Evolutionary conservation across 495 filamentous ascomycete species (phyloP), one percentile per base, ranked within the genome.

Genomic region (Tetracladium marchalianum): DNA sequence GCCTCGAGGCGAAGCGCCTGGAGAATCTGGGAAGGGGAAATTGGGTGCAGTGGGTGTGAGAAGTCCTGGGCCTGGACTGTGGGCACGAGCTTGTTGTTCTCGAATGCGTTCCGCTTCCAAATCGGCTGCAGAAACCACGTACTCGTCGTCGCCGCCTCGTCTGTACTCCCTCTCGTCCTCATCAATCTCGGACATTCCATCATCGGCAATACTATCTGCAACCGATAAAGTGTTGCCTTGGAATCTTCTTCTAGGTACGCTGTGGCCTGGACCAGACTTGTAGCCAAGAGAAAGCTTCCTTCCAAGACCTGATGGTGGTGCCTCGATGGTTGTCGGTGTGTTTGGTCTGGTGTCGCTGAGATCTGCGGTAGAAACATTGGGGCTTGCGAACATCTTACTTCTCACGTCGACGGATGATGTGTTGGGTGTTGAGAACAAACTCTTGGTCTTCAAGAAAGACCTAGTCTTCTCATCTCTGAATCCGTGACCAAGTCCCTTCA

Each of bases 211-310:
- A 27, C 22, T 27, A 7, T 27, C 22, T 27, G 22, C 22, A 7
- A 27, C 22, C 22, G 22, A 27, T 3, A 27, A 7, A 27, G 22
- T 27, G 22, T 27, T 27, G 22, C 22, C 22, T 27, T 27, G 22
- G 22, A 27, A 27, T 6, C 60, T 18, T 8, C 24, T 35, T 48
- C 17, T 19, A 2, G 17, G 39, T 38, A 33, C 33, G 27, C 17
- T 34, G 44, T 64, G 59, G 35, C 62, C 67, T 34, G 67, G 68
- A 0, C 62, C 62, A n/a, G 66, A 61, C 12, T 64, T 55, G 12
- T 65, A 50, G 46, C 62, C 64, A 16, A 68, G 64, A 1, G 65
- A 60, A 4, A 68, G 31, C 7, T 65, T 63, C 16, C 64, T 65
- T 44, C 64, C 60, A 10, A 70, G 57, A 19, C 61, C 60, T n/a